A percentile compares a stretch with the other conserved stretches of the same genome.
Conservation (phyloP, 495 filamentous ascomycete species). For the Xylaria intraflava region DNA sequence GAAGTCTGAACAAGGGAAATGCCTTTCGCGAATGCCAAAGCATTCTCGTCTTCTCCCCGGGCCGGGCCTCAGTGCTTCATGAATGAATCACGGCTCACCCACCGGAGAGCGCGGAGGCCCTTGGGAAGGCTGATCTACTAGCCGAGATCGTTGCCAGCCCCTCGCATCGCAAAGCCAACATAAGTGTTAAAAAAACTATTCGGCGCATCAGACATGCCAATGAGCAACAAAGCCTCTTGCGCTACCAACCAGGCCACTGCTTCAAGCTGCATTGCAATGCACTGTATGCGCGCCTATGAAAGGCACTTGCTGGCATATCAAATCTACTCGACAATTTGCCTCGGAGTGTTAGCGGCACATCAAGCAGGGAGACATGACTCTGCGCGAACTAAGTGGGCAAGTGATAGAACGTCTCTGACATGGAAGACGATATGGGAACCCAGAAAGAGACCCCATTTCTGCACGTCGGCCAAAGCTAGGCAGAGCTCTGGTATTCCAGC, state of each 20-base stretch:
- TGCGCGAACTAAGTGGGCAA: slow-evolving; percentile 24
- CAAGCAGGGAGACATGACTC: slow-evolving; percentile 48
- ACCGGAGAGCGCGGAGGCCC: slow-evolving; percentile 41
- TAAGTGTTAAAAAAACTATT: slow-evolving; percentile 20
- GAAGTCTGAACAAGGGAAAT: slow-evolving; percentile 19
- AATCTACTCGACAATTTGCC: slow-evolving; percentile 55
- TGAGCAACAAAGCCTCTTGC: slow-evolving; percentile 73
- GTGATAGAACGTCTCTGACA: slow-evolving; percentile 17
- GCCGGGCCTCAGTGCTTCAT: slow-evolving; percentile 58
- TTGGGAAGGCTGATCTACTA: slow-evolving; percentile 38
- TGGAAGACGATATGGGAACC: slow-evolving; percentile 14
- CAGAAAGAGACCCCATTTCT: slow-evolving; percentile 59
- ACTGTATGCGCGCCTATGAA: slow-evolving; percentile 50
- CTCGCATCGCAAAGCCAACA: slow-evolving; percentile 22
- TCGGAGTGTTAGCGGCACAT: slow-evolving; percentile 34
- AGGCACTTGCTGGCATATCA: slow-evolving; percentile 56
- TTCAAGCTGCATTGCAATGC: slow-evolving; percentile 76
- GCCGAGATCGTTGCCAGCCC: slow-evolving; percentile 41
- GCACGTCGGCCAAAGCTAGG: slow-evolving; percentile 66
- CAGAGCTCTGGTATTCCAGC: slow-evolving; percentile 72
- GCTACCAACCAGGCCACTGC: slow-evolving; percentile 68
- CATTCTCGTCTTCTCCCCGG: slow-evolving; percentile 52
- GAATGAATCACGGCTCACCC: slow-evolving; percentile 64
- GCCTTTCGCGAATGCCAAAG: slow-evolving; percentile 49
- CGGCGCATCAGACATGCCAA: slow-evolving; percentile 60